Conservation (phyloP, 2,329 filamentous ascomycete species). For the Berkeleyomyces basicola region DNA sequence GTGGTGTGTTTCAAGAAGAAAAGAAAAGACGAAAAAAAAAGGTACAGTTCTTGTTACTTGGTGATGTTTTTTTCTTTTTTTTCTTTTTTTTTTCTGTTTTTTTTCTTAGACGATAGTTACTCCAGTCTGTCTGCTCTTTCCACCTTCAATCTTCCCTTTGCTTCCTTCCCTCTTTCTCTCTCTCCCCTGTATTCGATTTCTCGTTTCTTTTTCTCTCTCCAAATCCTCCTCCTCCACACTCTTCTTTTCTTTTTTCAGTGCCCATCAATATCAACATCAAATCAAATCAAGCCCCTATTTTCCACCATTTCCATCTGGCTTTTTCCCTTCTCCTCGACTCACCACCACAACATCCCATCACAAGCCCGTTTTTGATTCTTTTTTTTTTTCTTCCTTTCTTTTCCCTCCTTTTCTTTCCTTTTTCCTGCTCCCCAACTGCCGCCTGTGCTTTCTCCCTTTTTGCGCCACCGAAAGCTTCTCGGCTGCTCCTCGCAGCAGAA, state of each 20-base stretch:
- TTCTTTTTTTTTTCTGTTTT: not conserved
- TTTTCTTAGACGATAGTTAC: not conserved
- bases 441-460: not conserved
- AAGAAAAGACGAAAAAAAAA: too few relatives aligned
- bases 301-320: too few relatives aligned
- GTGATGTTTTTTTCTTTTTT: not conserved
- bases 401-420: not conserved
- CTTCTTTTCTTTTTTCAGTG: not conserved
- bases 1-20: too few relatives aligned
- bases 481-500: slow-evolving; percentile 6
- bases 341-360: too few relatives aligned
- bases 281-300: too few relatives aligned
- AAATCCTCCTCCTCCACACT: not conserved
- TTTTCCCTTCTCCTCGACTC: too few relatives aligned
- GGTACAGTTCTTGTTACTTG: not conserved
- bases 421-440: not conserved
- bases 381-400: not conserved
- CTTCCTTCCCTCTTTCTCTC: too few relatives aligned
- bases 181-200: not conserved
- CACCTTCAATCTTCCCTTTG: not conserved
- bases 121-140: not conserved
- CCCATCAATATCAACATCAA: too few relatives aligned
- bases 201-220: not conserved
- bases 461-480: slow-evolving; percentile 1
- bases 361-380: not conserved